These are phyloP conservation scores for Proliferodiscus dingleyae DNA, from an alignment of 2,329 filamentous ascomycete genomes.

Conservation along the genomic window DNA sequence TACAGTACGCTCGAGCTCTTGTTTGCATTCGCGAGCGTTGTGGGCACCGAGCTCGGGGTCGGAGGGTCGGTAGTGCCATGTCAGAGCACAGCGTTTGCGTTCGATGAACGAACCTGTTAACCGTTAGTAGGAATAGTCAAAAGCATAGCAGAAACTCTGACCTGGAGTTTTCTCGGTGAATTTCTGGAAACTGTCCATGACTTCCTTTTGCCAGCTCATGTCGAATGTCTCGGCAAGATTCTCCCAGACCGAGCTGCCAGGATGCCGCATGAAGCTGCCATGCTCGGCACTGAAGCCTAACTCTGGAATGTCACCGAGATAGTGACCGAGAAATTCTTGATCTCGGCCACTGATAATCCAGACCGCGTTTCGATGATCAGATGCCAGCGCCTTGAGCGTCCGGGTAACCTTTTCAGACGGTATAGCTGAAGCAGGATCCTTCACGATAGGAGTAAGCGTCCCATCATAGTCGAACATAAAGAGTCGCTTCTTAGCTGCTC, in stretches of 20 bases:
- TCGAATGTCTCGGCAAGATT: conserved; percentile 82
- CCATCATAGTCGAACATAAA: conserved; percentile 99
- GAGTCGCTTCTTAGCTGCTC: conserved; percentile 68
- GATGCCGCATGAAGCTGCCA: conserved; percentile 87
- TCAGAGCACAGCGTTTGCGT: conserved; percentile 86
- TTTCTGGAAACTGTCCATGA: conserved; percentile 77
- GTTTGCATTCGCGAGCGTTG: conserved; percentile 76
- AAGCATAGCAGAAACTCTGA: conserved; percentile 30
- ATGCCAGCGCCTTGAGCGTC: conserved; percentile 72
- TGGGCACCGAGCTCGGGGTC: conserved; percentile 80
- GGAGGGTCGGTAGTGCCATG: conserved; percentile 93
- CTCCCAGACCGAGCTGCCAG: conserved; percentile 72
- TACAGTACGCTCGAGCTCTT: conserved; percentile 72
- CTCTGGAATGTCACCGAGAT: conserved; percentile 84
- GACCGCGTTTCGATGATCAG: conserved; percentile 79
- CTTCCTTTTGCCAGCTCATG: conserved; percentile 89
- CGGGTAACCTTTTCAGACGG: conserved; percentile 79
- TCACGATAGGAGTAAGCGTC: conserved; percentile 91
- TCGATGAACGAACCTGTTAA: conserved; percentile 79
- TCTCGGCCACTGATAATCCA: conserved; percentile 98
- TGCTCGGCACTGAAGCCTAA: conserved; percentile 96
- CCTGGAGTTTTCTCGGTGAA: conserved; percentile 85
- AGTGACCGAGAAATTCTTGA: conserved; percentile 83
- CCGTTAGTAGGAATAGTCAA: conserved; percentile 16
- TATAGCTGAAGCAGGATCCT: conserved; percentile 82